These are phyloP conservation scores for Gaillardinia entomophila DNA, from an alignment of 805 yeast genomes.

Conservation along the genomic window DNA sequence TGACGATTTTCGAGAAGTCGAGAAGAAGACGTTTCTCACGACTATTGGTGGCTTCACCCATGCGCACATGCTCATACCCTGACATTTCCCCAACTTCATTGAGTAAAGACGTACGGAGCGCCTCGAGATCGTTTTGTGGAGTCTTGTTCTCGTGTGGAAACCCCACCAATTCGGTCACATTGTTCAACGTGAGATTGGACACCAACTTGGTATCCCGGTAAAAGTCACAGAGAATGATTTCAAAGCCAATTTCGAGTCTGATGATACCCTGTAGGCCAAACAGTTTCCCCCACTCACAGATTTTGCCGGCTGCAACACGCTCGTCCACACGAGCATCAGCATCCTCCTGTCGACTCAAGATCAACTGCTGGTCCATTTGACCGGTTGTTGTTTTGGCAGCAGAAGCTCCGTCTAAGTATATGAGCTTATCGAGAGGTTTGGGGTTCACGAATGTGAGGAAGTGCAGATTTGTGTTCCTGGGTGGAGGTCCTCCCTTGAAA, in stretches of 20 bases:
- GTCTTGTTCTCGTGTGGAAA: conserved; percentile 23
- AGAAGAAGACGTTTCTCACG: conserved; percentile 45
- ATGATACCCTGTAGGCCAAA: conserved; percentile 56
- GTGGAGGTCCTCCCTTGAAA: not conserved
- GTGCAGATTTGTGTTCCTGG: conserved; percentile 7
- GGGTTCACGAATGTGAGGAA: conserved; percentile 44
- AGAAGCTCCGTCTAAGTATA: conserved; percentile 62
- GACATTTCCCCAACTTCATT: conserved; percentile 17
- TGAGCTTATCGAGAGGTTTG: conserved; percentile 42
- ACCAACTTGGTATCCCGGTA: conserved; percentile 41
- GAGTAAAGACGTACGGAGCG: not conserved
- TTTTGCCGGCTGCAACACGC: conserved; percentile 39
- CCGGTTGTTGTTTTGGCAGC: conserved; percentile 57
- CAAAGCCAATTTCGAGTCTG: conserved; percentile 57
- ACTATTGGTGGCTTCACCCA: conserved; percentile 42
- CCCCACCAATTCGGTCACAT: conserved; percentile 29
- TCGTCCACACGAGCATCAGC: conserved; percentile 29
- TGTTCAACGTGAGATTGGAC: conserved; percentile 36
- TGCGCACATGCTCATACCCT: conserved; percentile 40
- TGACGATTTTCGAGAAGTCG: conserved; percentile 48
- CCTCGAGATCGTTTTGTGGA: conserved; percentile 3
- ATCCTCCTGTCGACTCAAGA: conserved; percentile 13
- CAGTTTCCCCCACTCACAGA: conserved; percentile 51
- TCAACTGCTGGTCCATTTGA: conserved; percentile 49
- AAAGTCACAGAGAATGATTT: conserved; percentile 57